These are phyloP conservation scores for Vicia faba DNA, from an alignment of 306 rosid genomes.

Conservation along the genomic window DNA sequence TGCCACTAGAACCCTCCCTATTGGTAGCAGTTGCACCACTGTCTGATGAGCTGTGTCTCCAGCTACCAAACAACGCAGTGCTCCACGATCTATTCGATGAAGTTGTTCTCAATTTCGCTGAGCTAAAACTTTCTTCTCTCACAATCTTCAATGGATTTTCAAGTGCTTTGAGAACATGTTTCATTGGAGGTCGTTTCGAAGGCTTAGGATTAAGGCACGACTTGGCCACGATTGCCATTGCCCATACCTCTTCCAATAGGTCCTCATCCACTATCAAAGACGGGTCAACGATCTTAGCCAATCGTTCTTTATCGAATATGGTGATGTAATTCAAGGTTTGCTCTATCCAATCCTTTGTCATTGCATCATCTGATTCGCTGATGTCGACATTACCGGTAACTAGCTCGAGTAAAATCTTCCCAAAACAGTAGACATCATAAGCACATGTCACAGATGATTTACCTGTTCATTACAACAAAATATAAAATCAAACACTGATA, in stretches of 20 bases:
- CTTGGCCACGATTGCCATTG: slow-evolving; percentile 88
- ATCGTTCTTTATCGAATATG: slow-evolving; percentile 66
- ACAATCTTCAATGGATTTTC: slow-evolving; percentile 92
- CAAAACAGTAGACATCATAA: slow-evolving; percentile 79
- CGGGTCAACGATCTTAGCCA: slow-evolving; percentile 77
- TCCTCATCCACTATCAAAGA: slow-evolving; percentile 84
- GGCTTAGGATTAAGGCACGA: slow-evolving; percentile 89
- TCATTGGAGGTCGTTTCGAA: slow-evolving; percentile 87
- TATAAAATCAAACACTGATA: neutral
- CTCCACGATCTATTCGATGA: slow-evolving; percentile 93
- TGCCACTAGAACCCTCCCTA: slow-evolving; percentile 47
- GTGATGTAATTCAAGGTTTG: slow-evolving; percentile 60
- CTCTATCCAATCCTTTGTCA: slow-evolving; percentile 76
- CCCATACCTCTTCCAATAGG: slow-evolving; percentile 93
- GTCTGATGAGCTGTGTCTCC: slow-evolving; percentile 88
- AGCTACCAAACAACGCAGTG: slow-evolving; percentile 78
- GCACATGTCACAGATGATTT: slow-evolving; percentile 58
- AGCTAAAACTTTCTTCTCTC: slow-evolving; percentile 78
- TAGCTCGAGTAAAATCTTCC: slow-evolving; percentile 84
- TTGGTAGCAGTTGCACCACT: slow-evolving; percentile 48
- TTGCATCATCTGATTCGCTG: slow-evolving; percentile 66
- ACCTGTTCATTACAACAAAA: slow-evolving; percentile 54
- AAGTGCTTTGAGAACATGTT: slow-evolving; percentile 80
- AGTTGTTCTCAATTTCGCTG: slow-evolving; percentile 70
- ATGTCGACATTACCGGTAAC: slow-evolving; percentile 81